Percentiles rank a stretch among this genome's conserved stretches.
phyloP scores from a whole-genome alignment of 257 asterid genomes.

The Lantana camara region DNA sequence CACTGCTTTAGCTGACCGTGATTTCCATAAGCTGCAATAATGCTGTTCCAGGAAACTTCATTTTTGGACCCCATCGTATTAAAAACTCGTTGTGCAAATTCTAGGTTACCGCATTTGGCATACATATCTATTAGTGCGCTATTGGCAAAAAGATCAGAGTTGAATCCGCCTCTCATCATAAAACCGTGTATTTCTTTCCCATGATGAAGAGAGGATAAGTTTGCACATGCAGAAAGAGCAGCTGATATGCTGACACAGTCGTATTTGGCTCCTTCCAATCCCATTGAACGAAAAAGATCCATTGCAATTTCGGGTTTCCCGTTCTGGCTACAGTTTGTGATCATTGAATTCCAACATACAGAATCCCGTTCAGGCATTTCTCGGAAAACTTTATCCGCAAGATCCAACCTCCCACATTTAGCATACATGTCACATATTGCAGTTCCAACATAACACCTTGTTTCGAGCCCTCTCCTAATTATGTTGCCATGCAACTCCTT shows the following conservation, averaged over 20 bases:
- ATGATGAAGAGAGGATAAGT: slow-evolving; percentile 57
- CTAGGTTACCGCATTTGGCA: slow-evolving; percentile 81
- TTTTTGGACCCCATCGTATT: slow-evolving; percentile 56
- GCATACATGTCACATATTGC: slow-evolving; percentile 87
- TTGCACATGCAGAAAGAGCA: slow-evolving; percentile 78
- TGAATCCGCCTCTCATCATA: slow-evolving; percentile 52
- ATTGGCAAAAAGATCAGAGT: slow-evolving; percentile 50
- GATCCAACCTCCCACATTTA: slow-evolving; percentile 79
- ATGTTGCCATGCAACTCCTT: slow-evolving; percentile 72
- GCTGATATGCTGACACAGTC: slow-evolving; percentile 82
- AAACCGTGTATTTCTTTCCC: slow-evolving; percentile 83
- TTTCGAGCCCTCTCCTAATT: slow-evolving; percentile 58
- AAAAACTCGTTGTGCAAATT: slow-evolving; percentile 57
- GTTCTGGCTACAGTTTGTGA: slow-evolving; percentile 70
- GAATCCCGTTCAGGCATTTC: slow-evolving; percentile 62
- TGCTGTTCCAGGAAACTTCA: slow-evolving; percentile 95
- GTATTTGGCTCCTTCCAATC: slow-evolving; percentile 54
- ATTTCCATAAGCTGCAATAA: slow-evolving; percentile 90
- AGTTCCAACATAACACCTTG: slow-evolving; percentile 68
- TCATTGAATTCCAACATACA: slow-evolving; percentile 85
- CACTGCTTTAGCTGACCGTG: slow-evolving; percentile 57
- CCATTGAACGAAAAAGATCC: slow-evolving; percentile 65
- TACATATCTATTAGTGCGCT: slow-evolving; percentile 83
- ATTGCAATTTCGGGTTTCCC: slow-evolving; percentile 74
- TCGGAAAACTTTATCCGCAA: slow-evolving; percentile 52